phyloP scores from a whole-genome alignment of 306 rosid species.

The Prunus davidiana region DNA sequence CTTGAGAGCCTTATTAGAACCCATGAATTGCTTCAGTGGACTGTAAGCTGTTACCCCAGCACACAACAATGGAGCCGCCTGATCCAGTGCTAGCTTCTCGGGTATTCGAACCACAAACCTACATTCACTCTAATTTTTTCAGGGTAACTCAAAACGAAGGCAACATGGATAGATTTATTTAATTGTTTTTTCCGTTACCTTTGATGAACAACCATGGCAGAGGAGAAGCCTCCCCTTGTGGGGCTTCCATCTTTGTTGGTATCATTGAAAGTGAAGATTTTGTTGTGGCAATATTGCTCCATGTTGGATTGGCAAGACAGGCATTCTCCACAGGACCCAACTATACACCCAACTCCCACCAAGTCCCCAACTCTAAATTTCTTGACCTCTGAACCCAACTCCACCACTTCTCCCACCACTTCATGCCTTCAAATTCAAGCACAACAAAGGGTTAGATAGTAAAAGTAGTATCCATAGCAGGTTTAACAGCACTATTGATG shows the following conservation, averaged over 20 bases:
- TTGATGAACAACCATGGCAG: conserved; percentile 34
- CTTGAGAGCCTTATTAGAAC: conserved; percentile 19
- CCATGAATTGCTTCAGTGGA: conserved; percentile 38
- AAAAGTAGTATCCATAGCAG: background rate
- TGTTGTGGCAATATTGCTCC: conserved; percentile 30
- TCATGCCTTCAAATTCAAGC: conserved; percentile 30
- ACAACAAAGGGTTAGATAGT: too few species aligned
- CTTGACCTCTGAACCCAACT: conserved; percentile 29
- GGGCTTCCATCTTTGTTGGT: conserved; percentile 30
- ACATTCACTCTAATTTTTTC: background rate
- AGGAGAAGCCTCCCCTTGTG: conserved; percentile 36
- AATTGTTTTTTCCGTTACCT: conserved; percentile 7
- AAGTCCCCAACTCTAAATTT: conserved; percentile 29
- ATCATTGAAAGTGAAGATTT: conserved; percentile 16
- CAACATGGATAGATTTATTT: too few species aligned
- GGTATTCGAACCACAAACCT: conserved; percentile 44
- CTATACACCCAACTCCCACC: conserved; percentile 34
- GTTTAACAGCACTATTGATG: too few species aligned
- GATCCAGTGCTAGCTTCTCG: conserved; percentile 38
- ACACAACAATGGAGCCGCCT: conserved; percentile 46
- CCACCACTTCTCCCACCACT: conserved; percentile 38
- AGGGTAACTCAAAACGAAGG: background rate
- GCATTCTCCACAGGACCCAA: conserved; percentile 36
- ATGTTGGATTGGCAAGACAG: conserved; percentile 24
- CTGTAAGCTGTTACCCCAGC: conserved; percentile 57